Percentiles rank a stretch among this genome's conserved stretches.
Evolutionary conservation across 169 alveolate species (phyloP).

Genomic region (Babesia bovis): DNA sequence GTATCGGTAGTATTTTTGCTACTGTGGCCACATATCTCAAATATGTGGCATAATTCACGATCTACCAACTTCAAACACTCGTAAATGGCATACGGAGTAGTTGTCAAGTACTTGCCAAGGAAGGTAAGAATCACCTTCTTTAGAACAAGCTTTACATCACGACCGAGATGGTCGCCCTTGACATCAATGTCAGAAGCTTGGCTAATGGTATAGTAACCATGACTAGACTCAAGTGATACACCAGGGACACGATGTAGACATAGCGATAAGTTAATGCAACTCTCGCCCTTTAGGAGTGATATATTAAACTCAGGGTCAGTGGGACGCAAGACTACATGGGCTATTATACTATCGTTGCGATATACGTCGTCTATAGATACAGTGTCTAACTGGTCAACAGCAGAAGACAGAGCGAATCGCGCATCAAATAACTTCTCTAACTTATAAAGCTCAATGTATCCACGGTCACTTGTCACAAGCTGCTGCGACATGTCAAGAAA

Average conservation of each 20-base stretch:
- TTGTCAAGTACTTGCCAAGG: constrained; percentile 17
- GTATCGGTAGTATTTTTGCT: background rate
- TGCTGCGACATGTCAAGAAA: constrained; percentile 2
- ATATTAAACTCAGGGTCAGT: constrained; percentile 56
- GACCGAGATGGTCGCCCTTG: constrained; percentile 5
- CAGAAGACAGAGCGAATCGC: constrained; percentile 1
- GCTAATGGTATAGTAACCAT: constrained; percentile 5
- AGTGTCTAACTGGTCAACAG: background rate
- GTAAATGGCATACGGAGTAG: constrained; percentile 36
- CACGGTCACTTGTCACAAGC: constrained; percentile 22
- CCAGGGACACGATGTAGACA: constrained; percentile 7
- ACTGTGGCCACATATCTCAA: constrained; percentile 7
- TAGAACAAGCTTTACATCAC: constrained; percentile 38
- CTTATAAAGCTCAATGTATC: constrained; percentile 59
- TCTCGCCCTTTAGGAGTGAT: constrained; percentile 8
- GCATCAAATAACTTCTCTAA: constrained; percentile 54
- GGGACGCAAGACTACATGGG: constrained; percentile 29
- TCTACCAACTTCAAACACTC: constrained; percentile 60
- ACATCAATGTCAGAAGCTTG: constrained; percentile 33
- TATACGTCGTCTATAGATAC: constrained; percentile 30
- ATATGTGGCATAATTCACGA: constrained; percentile 35
- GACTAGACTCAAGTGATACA: background rate
- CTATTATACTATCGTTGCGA: background rate
- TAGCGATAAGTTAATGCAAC: constrained; percentile 19
- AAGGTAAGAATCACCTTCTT: constrained; percentile 49